These are phyloP conservation scores for Chytriomyces confervae DNA, from an alignment of 192 early-diverging fungal species.

Conservation along the genomic window DNA sequence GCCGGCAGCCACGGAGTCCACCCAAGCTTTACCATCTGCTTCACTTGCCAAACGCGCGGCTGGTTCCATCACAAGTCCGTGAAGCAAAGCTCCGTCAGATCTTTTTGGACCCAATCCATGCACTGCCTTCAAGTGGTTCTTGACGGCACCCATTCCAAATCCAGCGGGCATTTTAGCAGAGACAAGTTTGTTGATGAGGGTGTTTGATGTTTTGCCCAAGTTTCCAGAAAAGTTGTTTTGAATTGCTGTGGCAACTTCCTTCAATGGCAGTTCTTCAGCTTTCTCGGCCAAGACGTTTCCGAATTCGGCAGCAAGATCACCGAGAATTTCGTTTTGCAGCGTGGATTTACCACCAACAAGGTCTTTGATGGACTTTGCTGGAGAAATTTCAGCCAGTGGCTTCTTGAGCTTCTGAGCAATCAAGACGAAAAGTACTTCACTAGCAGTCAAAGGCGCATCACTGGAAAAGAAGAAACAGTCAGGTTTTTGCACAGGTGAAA, in stretches of 20 bases:
- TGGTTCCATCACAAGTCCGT: constrained; percentile 84
- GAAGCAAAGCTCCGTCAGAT: constrained; percentile 74
- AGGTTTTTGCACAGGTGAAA: constrained; percentile 6
- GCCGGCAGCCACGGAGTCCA: constrained; percentile 70
- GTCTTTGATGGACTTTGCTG: constrained; percentile 86
- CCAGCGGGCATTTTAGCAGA: constrained; percentile 92
- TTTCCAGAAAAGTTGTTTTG: constrained; percentile 65
- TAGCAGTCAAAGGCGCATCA: constrained; percentile 81
- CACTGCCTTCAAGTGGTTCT: constrained; percentile 70
- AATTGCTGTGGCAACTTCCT: constrained; percentile 77
- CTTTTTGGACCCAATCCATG: constrained; percentile 81
- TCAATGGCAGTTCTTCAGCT: constrained; percentile 86
- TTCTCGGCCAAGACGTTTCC: constrained; percentile 81
- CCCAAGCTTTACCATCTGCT: constrained; percentile 78
- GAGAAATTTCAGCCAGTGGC: constrained; percentile 71
- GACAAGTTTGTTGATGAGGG: constrained; percentile 81
- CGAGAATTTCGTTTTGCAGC: constrained; percentile 94
- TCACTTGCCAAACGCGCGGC: constrained; percentile 75
- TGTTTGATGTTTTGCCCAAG: constrained; percentile 82
- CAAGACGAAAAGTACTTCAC: constrained; percentile 81
- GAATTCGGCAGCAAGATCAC: constrained; percentile 94
- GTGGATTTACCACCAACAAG: constrained; percentile 96
- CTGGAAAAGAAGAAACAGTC: constrained; percentile 8
- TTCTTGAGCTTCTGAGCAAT: constrained; percentile 94
- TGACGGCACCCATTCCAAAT: constrained; percentile 78